Evolutionary conservation across 2,329 filamentous ascomycete species (phyloP).

Genomic region (Phialophora verrucosa): DNA sequence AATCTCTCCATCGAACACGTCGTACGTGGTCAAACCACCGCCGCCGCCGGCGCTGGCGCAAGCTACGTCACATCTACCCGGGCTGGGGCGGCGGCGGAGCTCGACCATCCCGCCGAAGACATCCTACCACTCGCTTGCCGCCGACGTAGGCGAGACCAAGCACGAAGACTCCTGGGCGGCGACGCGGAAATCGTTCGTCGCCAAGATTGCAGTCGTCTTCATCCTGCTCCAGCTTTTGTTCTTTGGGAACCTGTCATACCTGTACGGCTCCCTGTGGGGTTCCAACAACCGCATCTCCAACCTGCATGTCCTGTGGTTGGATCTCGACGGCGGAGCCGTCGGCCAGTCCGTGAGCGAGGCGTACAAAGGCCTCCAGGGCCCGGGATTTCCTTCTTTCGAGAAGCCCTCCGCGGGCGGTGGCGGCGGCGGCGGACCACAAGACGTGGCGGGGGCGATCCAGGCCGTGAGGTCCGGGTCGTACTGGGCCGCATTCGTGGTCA

Average conservation of each 20-base stretch:
- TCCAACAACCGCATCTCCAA: conserved; percentile 44
- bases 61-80: neutral
- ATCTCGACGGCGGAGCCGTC: conserved; percentile 48
- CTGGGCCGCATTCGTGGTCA: conserved; percentile 46
- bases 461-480: conserved; percentile 39
- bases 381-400: conserved; percentile 6
- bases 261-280: conserved; percentile 49
- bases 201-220: neutral
- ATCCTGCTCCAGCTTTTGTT: conserved; percentile 14
- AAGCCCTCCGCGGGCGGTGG: neutral
- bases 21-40: neutral
- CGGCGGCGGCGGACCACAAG: neutral
- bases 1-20: neutral
- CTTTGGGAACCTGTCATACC: conserved; percentile 31
- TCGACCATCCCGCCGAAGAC: neutral
- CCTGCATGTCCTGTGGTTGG: conserved; percentile 46
- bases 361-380: conserved; percentile 35
- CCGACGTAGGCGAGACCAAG: conserved; percentile 3
- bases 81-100: neutral
- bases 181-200: conserved; percentile 13
- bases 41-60: neutral
- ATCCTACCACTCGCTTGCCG: conserved; percentile 16
- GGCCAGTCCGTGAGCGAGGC: conserved; percentile 44
- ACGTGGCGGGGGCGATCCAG: conserved; percentile 6
- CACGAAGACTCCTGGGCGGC: conserved; percentile 13